A percentile compares a stretch with the other conserved stretches of the same genome.
phyloP scores from a whole-genome alignment of 305 asterid species.

The Solanum chacoense region DNA sequence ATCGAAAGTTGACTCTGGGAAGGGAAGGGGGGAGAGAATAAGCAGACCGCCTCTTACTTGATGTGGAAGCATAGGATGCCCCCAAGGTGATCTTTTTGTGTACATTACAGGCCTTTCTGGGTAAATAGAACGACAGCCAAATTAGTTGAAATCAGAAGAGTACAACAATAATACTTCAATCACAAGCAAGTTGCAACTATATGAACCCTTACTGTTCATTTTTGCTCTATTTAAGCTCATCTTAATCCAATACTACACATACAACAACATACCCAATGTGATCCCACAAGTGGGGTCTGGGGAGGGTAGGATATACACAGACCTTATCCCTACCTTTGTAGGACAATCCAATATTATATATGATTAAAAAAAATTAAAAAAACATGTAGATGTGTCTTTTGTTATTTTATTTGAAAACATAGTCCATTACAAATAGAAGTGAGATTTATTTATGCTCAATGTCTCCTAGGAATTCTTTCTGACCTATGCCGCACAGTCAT shows the following conservation, averaged over 20 bases:
- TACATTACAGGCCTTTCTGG: conserved; percentile 78
- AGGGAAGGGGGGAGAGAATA: background rate
- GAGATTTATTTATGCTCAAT: background rate
- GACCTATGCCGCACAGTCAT: background rate
- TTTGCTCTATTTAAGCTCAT: background rate
- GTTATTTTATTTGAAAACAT: background rate
- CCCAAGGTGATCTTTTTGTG: conserved; percentile 59
- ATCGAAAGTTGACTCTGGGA: background rate
- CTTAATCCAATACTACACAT: background rate
- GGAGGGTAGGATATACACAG: background rate
- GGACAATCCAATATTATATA: background rate
- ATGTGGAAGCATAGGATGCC: conserved; percentile 64
- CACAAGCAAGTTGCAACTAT: background rate
- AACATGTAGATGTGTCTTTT: background rate
- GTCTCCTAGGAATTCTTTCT: background rate
- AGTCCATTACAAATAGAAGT: background rate
- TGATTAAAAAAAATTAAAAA: background rate
- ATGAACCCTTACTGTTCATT: background rate
- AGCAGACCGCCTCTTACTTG: conserved; percentile 29
- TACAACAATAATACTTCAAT: background rate
- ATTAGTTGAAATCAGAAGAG: background rate
- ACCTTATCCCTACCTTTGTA: background rate
- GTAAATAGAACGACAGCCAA: conserved; percentile 1
- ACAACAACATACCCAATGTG: background rate
- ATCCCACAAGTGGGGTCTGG: background rate